These are phyloP conservation scores for Oryza glumipatula DNA, from an alignment of 176 grass and related monocot genomes.

Conservation along the genomic window DNA sequence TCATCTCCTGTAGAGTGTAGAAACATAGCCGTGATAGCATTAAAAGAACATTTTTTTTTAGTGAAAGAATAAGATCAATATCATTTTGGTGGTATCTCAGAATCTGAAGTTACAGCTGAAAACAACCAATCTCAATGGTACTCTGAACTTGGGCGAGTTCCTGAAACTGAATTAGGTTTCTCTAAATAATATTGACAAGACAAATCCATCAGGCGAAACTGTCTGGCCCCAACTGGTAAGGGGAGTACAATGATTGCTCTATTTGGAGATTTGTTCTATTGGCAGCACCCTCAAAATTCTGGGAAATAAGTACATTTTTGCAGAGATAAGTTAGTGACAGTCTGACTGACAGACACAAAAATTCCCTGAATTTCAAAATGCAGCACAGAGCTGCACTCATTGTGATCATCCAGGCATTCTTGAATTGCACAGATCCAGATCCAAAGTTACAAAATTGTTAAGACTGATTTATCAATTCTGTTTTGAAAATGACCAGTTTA, in stretches of 20 bases:
- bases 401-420: slow-evolving; percentile 11
- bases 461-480: not conserved
- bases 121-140: not conserved
- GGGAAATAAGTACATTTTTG: not conserved
- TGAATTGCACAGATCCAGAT: slow-evolving; percentile 35
- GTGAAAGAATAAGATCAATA: not conserved
- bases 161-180: slow-evolving; percentile 28
- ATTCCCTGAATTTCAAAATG: not conserved
- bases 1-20: not conserved
- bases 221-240: not conserved
- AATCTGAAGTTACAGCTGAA: not conserved
- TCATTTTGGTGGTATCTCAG: not conserved
- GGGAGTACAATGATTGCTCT: slow-evolving; percentile 22
- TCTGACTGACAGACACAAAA: not conserved
- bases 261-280: not conserved
- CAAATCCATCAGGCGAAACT: slow-evolving; percentile 14
- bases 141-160: not conserved
- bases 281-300: not conserved
- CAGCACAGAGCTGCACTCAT: not conserved
- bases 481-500: slow-evolving; percentile 1
- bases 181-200: not conserved
- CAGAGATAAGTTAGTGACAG: not conserved
- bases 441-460: not conserved
- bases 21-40: not conserved
- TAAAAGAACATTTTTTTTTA: not conserved